phyloP scores from a whole-genome alignment of 2,329 filamentous ascomycete species.

The Xylaria polymorpha region DNA sequence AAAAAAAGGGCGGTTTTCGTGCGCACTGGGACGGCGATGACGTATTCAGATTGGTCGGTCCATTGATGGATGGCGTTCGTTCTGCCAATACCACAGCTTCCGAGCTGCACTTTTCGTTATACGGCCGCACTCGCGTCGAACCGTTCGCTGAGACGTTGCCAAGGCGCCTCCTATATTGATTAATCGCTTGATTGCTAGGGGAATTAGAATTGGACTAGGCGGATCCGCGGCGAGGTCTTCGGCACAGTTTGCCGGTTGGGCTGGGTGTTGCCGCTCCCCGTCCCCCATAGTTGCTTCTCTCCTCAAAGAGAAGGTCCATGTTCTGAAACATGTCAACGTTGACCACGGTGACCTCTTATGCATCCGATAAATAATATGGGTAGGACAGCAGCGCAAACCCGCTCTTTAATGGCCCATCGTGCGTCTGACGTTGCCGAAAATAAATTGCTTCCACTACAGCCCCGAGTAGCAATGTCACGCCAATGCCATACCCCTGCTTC shows the following conservation, averaged over 20 bases:
- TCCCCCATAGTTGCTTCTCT: not conserved
- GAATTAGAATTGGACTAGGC: not conserved
- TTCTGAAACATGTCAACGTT: constrained; percentile 4
- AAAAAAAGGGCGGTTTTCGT: not conserved
- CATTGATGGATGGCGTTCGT: constrained; percentile 2
- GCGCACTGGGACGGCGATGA: constrained; percentile 8
- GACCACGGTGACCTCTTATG: constrained; percentile 1
- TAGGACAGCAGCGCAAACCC: not conserved
- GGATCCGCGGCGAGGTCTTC: constrained; percentile 11
- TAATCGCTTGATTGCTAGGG: constrained; percentile 4
- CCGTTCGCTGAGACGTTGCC: constrained; percentile 11
- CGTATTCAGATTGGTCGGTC: constrained; percentile 13
- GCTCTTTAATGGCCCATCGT: not conserved
- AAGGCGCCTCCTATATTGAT: constrained; percentile 23
- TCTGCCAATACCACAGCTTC: constrained; percentile 5
- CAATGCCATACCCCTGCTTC: not conserved
- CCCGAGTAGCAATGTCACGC: not conserved
- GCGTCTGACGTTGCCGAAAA: constrained; percentile 3
- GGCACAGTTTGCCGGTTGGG: constrained; percentile 26
- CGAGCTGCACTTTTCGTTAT: constrained; percentile 3
- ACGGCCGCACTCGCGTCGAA: not conserved
- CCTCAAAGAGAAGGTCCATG: not conserved
- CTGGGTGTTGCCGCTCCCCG: not conserved
- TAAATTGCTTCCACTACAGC: not conserved
- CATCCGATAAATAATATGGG: constrained; percentile 2